Evolutionary conservation across 495 filamentous ascomycete genomes (phyloP), one percentile per base, ranked within the genome.

Genomic region (Talaromyces wortmannii): DNA sequence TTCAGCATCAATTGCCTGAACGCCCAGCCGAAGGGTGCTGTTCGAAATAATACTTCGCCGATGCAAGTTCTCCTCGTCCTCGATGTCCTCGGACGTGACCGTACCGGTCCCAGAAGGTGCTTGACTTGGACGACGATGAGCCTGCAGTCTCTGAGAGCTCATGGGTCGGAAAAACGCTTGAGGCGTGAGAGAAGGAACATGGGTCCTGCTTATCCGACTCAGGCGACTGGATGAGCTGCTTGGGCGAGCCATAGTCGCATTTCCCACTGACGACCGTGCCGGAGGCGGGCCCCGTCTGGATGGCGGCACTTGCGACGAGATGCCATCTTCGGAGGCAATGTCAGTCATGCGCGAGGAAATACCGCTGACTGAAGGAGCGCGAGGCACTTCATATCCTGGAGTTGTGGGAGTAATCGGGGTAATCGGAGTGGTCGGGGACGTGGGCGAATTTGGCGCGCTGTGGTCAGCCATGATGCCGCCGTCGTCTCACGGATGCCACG

Each of bases 131-230:
- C 52, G 52, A 63, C 94, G 78, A 66, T 97, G 95, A 50, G 91
- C 92, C 69, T 98, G 94, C 48, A 97, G 76, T 64, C 89, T 84
- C 68, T 97, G 92, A 18, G 91, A 95, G 71, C 91, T 97, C 94
- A 98, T 95, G 15, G 94, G 94, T 7, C 86, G 85, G 61, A 96
- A 96, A 69, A 98, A 97, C 16, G 87, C 92, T 59, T 92, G 86
- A 12, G 91, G 90, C 7, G 91, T 84, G 31, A 98, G 73, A 1
- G 87, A 89, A 7, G 94, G 92, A 36, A 95, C 92, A 75, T 98
- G 94, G 15, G 88, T 92, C 62, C 84, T 80, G 66, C 88, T 90
- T 48, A 90, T 88, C 62, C 85, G 80, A 65, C 88, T 90, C 3
- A 79, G 80, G 3, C 85, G 81, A 66, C 88, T 90, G 0, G 79